Base-by-base conservation (phyloP, 2,329 filamentous ascomycete genomes). In the Sphaceloma murrayae region DNA sequence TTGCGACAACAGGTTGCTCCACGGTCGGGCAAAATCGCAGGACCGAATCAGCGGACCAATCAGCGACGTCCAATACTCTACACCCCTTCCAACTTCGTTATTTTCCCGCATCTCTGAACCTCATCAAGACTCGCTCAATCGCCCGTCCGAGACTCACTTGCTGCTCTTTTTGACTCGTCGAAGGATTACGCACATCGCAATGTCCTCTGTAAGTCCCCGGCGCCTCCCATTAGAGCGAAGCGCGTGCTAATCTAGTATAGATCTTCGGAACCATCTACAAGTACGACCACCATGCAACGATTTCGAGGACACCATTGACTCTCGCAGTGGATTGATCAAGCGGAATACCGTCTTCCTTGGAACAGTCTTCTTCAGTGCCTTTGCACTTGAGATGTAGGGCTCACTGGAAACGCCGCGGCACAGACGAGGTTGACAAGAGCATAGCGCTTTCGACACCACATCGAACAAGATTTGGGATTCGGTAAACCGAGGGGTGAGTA, bases 341-440 rank as follows among this genome's bases (percentile, higher is more conserved):
- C 80, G 76, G 63, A 98, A 98, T 74, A 82, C 75, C 58, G 73
- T 82, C 64, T 94, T 94, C 78, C 73, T 98, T 58, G 81, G 78
- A 54, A 75, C 79, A 53, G 84, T 98, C 62, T 98, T 98, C 65
- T 76, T 72, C 55, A 75, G 78, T 54, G 89, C 88, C 54, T 98
- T 98, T 62, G 85, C 75, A 52, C 87, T 94, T 63, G 86, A 96
- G 73, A 75, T 98, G 91, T 98, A 78, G 62, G 85, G 69, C 4
- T 6, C 16, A 7, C 9, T 14, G 14, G 9, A 11, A 32, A 29
- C 38, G 13, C 5, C 10, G 8, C 10, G 9, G 7, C 11, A 11
- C 6, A 27, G 19, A 4, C 3, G 9, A 16, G 6, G 30, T 24
- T 40, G 16, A 40, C 13, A 3, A n/a, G 7, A n/a, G 3, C 45